Evolutionary conservation across 2,329 filamentous ascomycete species (phyloP).

Genomic region (Alternaria triticimaculans): DNA sequence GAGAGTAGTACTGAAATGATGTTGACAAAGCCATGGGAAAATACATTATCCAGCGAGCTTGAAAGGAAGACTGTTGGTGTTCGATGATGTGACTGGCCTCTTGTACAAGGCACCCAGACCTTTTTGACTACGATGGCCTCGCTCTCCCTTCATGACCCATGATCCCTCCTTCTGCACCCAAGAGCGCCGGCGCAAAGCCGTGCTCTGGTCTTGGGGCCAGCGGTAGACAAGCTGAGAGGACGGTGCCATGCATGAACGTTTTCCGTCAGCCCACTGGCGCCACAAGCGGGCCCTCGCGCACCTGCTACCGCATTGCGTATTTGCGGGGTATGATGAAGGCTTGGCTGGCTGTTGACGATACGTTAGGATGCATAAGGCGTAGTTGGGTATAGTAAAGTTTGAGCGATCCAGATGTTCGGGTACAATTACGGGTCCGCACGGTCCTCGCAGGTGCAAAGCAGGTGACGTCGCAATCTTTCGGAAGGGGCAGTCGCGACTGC

Average conservation of each 20-base stretch:
- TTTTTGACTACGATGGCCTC: conserved; percentile 12
- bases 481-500: neutral
- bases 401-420: conserved; percentile 10
- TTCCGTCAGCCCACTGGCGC: conserved; percentile 17
- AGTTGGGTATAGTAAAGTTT: conserved; percentile 6
- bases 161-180: conserved; percentile 15
- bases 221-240: conserved; percentile 16
- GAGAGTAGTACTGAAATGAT: conserved; percentile 20
- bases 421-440: conserved; percentile 3
- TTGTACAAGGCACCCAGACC: conserved; percentile 15
- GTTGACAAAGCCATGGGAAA: conserved; percentile 25
- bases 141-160: conserved; percentile 5
- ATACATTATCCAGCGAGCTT: conserved; percentile 15
- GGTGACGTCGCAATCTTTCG: conserved; percentile 13
- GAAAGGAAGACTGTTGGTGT: neutral
- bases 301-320: conserved; percentile 14
- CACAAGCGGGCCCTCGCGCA: conserved; percentile 16
- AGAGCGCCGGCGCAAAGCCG: conserved; percentile 20
- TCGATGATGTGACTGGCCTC: neutral
- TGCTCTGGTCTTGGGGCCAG: conserved; percentile 19
- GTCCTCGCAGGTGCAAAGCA: neutral
- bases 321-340: conserved; percentile 16
- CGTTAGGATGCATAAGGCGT: conserved; percentile 13
- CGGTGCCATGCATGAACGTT: conserved; percentile 22
- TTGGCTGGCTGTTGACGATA: conserved; percentile 3